These are phyloP conservation scores for Bolboschoenoplectus hybrid DNA, from an alignment of 202 grass and related monocot species.

Conservation along the genomic window DNA sequence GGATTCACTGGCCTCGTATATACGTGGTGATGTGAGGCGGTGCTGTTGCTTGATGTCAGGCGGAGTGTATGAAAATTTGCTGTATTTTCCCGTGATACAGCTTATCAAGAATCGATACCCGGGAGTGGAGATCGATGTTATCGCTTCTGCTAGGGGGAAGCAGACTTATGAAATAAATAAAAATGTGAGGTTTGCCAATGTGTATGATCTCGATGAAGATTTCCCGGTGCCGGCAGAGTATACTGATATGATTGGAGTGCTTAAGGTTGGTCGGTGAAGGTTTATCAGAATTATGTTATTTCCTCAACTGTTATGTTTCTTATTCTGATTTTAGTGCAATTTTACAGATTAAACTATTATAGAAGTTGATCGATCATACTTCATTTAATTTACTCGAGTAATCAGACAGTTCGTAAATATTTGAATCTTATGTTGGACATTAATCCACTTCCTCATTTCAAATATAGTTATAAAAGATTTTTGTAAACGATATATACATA, in stretches of 20 bases:
- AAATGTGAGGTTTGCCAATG: slow-evolving; percentile 77
- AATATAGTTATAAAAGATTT: not conserved
- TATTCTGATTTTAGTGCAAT: not conserved
- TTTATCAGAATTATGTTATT: slow-evolving; percentile 21
- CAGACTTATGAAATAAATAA: slow-evolving; percentile 95
- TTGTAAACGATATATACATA: too few species aligned
- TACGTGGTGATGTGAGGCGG: slow-evolving; percentile 80
- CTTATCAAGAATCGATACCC: slow-evolving; percentile 82
- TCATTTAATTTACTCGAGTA: not conserved
- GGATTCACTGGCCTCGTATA: slow-evolving; percentile 74
- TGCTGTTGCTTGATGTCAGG: slow-evolving; percentile 86
- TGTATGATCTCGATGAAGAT: slow-evolving; percentile 72
- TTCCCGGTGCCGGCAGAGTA: slow-evolving; percentile 85
- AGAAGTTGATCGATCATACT: too few species aligned
- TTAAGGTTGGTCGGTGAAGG: slow-evolving; percentile 52
- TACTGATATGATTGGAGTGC: slow-evolving; percentile 67
- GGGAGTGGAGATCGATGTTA: slow-evolving; percentile 69
- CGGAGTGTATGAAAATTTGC: slow-evolving; percentile 93
- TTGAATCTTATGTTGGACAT: not conserved
- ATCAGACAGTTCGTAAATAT: not conserved
- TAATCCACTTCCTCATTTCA: not conserved
- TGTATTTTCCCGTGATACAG: slow-evolving; percentile 94
- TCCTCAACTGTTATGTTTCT: not conserved
- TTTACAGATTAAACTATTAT: not conserved
- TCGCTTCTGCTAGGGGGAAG: slow-evolving; percentile 72